These are phyloP conservation scores for Gelatoporia subvermispora DNA, from an alignment of 768 basidiomycete species.

Conservation along the genomic window DNA sequence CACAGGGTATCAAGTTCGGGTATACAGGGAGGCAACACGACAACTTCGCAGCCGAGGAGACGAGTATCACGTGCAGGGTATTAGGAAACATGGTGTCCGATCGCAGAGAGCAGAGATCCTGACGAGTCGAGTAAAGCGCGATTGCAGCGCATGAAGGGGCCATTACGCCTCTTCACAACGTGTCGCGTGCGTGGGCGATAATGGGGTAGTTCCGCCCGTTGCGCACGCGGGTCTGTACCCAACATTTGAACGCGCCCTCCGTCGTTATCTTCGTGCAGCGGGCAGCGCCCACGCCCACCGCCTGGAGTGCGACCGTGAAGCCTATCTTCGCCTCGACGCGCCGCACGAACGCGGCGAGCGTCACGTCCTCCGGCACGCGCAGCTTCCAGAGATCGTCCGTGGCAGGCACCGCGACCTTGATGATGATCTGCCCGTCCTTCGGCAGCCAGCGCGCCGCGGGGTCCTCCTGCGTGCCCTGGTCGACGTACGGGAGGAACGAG, in stretches of 20 bases:
- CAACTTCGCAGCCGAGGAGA: no score
- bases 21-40: no score
- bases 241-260: constrained; percentile 28
- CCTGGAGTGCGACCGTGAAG: constrained; percentile 29
- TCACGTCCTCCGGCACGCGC: constrained; percentile 27
- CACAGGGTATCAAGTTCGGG: no score
- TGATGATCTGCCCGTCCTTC: constrained; percentile 28
- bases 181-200: no score
- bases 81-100: no score
- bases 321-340: constrained; percentile 32
- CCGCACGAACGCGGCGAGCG: constrained; percentile 26
- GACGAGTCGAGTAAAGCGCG: no score
- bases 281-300: constrained; percentile 20
- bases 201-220: no score
- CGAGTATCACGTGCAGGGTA: no score
- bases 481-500: not conserved
- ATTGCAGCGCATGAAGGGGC: no score
- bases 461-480: not conserved
- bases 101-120: no score
- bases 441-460: constrained; percentile 26
- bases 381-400: constrained; percentile 38
- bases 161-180: no score
- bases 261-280: constrained; percentile 16
- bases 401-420: constrained; percentile 36
- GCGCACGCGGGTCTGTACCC: constrained; percentile 17